These are phyloP conservation scores for Alternaria burnsii DNA, from an alignment of 2,329 filamentous ascomycete genomes.

Conservation along the genomic window DNA sequence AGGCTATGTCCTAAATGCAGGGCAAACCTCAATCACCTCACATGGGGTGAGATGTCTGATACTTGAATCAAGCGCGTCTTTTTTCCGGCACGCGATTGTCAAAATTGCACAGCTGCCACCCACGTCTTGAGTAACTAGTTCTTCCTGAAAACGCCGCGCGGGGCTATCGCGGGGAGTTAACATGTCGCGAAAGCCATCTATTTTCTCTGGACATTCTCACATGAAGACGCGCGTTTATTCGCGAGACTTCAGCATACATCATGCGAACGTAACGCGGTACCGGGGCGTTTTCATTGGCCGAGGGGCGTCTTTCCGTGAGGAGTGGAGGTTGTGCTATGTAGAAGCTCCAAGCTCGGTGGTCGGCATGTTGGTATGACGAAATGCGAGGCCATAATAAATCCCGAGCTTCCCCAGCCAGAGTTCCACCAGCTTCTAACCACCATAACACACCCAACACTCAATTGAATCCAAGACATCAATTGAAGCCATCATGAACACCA, in stretches of 20 bases:
- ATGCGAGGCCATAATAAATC: slow-evolving; percentile 25
- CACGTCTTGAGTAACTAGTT: slow-evolving; percentile 13
- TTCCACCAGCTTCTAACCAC: slow-evolving; percentile 10
- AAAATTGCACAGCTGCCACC: slow-evolving; percentile 25
- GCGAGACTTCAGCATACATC: not conserved
- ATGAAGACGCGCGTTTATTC: not conserved
- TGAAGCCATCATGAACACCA: slow-evolving; percentile 71
- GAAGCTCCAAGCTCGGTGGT: slow-evolving; percentile 31
- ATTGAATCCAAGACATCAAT: slow-evolving; percentile 33
- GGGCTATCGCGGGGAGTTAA: slow-evolving; percentile 18
- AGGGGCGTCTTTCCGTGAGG: slow-evolving; percentile 10
- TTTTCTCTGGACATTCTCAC: not conserved
- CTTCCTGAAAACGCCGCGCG: slow-evolving; percentile 24
- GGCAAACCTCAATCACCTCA: slow-evolving; percentile 22
- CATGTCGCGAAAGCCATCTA: not conserved
- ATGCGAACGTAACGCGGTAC: not conserved
- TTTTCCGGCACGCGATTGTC: slow-evolving; percentile 24
- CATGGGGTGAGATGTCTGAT: slow-evolving; percentile 28
- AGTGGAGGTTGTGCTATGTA: not conserved
- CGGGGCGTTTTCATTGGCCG: slow-evolving; percentile 23
- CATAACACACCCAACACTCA: slow-evolving; percentile 20
- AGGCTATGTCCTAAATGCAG: slow-evolving; percentile 7
- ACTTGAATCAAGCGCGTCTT: slow-evolving; percentile 4
- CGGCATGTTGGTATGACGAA: slow-evolving; percentile 38
- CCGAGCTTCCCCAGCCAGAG: slow-evolving; percentile 20